Conservation (phyloP, 2,329 filamentous ascomycete genomes). For the Pyrenophora teres region DNA sequence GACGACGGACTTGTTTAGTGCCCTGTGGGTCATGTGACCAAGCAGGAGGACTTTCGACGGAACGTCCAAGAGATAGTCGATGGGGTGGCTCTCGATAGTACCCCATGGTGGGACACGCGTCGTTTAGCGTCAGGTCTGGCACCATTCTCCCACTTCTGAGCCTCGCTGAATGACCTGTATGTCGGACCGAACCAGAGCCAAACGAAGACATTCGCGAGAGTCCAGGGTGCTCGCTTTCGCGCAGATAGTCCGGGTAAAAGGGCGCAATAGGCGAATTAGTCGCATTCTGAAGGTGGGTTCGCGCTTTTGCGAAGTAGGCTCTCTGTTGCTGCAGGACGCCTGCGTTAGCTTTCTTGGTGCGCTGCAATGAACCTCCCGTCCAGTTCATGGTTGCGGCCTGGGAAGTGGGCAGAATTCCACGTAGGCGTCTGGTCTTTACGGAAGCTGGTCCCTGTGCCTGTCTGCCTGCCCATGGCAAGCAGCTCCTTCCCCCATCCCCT, state of each 20-base stretch:
- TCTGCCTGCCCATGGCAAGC: slow-evolving; percentile 9
- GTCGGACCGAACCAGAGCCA: slow-evolving; percentile 16
- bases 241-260: slow-evolving; percentile 34
- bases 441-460: slow-evolving; percentile 8
- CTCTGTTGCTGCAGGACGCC: slow-evolving; percentile 50
- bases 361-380: slow-evolving; percentile 53
- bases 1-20: slow-evolving; percentile 1
- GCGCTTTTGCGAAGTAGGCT: slow-evolving; percentile 53
- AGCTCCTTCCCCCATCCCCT: slow-evolving; percentile 1
- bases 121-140: not conserved
- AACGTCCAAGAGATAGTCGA: not conserved
- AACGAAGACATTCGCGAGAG: slow-evolving; percentile 10
- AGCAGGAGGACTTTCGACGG: not conserved
- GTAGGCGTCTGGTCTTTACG: too few species aligned
- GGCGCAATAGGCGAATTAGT: slow-evolving; percentile 15
- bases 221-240: slow-evolving; percentile 11
- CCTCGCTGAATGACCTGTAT: slow-evolving; percentile 11
- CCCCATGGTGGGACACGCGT: not conserved
- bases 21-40: not conserved
- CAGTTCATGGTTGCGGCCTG: slow-evolving; percentile 50
- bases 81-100: not conserved
- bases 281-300: slow-evolving; percentile 38
- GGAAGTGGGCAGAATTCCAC: not conserved
- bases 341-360: slow-evolving; percentile 45
- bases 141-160: not conserved